These are phyloP conservation scores for Seiridium cupressi DNA, from an alignment of 2,329 filamentous ascomycete genomes.

Conservation along the genomic window DNA sequence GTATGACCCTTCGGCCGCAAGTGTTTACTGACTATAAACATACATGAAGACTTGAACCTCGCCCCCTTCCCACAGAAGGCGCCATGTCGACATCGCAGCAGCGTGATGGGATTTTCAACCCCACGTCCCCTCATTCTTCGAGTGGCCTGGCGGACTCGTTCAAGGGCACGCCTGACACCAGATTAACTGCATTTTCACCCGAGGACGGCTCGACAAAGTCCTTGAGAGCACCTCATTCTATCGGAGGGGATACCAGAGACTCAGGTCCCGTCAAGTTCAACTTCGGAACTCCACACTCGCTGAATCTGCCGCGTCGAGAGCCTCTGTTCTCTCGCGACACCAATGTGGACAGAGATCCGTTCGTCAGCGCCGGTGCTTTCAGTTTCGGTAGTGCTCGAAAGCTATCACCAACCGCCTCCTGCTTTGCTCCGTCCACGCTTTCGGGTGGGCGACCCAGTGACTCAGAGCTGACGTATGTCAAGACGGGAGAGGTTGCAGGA, in stretches of 20 bases:
- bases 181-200: slow-evolving; percentile 62
- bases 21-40: background rate
- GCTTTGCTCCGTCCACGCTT: slow-evolving; percentile 37
- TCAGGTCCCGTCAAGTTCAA: slow-evolving; percentile 20
- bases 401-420: slow-evolving; percentile 62
- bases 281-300: slow-evolving; percentile 18
- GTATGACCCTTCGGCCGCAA: too few species aligned
- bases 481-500: background rate
- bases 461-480: background rate
- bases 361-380: slow-evolving; percentile 38
- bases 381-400: slow-evolving; percentile 38
- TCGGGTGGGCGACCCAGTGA: background rate
- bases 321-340: slow-evolving; percentile 18
- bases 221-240: slow-evolving; percentile 31
- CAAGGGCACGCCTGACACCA: slow-evolving; percentile 64
- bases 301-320: slow-evolving; percentile 17
- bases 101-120: slow-evolving; percentile 8
- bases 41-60: too few species aligned
- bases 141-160: slow-evolving; percentile 53
- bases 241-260: slow-evolving; percentile 29
- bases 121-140: slow-evolving; percentile 48
- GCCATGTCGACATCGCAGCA: background rate
- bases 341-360: slow-evolving; percentile 48
- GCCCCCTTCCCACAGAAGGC: background rate
- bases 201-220: slow-evolving; percentile 50